A percentile compares a stretch with the other conserved stretches of the same genome.
Evolutionary conservation across 495 filamentous ascomycete genomes (phyloP).

Genomic region (Annulohypoxylon bovei): DNA sequence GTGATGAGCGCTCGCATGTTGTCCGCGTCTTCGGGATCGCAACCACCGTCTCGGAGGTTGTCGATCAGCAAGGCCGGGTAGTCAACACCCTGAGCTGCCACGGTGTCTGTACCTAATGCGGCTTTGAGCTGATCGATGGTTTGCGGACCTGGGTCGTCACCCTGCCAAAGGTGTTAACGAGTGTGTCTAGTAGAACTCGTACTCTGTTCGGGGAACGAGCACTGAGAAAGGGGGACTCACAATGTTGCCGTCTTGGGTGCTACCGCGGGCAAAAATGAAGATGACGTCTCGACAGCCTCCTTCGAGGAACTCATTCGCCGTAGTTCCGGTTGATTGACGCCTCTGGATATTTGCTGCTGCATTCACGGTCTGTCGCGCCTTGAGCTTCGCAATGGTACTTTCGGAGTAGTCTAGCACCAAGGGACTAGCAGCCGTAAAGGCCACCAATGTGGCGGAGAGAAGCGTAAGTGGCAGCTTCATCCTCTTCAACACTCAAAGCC

Average conservation of each 20-base stretch:
- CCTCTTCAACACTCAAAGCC: background rate
- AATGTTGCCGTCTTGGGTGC: constrained; percentile 63
- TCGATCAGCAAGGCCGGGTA: constrained; percentile 50
- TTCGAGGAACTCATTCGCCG: constrained; percentile 55
- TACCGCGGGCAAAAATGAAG: constrained; percentile 64
- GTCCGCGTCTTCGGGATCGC: constrained; percentile 48
- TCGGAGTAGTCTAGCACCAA: constrained; percentile 43
- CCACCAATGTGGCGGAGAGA: constrained; percentile 35
- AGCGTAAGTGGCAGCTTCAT: constrained; percentile 40
- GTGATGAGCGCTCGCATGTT: constrained; percentile 48
- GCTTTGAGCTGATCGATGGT: constrained; percentile 45
- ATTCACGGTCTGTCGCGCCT: constrained; percentile 6
- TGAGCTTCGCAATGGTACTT: constrained; percentile 26
- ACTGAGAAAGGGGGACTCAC: constrained; percentile 41
- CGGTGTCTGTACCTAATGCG: constrained; percentile 34
- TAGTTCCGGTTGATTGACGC: constrained; percentile 35
- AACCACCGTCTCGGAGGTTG: constrained; percentile 49
- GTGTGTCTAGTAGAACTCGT: background rate
- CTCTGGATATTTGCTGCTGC: background rate
- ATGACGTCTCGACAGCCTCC: constrained; percentile 58
- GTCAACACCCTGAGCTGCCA: constrained; percentile 53
- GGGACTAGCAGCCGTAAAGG: constrained; percentile 37
- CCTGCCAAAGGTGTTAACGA: constrained; percentile 2
- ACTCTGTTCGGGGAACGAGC: background rate
- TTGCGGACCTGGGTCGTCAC: constrained; percentile 41